Evolutionary conservation across 2,329 filamentous ascomycete species (phyloP).

Genomic region (Botrytis porri): DNA sequence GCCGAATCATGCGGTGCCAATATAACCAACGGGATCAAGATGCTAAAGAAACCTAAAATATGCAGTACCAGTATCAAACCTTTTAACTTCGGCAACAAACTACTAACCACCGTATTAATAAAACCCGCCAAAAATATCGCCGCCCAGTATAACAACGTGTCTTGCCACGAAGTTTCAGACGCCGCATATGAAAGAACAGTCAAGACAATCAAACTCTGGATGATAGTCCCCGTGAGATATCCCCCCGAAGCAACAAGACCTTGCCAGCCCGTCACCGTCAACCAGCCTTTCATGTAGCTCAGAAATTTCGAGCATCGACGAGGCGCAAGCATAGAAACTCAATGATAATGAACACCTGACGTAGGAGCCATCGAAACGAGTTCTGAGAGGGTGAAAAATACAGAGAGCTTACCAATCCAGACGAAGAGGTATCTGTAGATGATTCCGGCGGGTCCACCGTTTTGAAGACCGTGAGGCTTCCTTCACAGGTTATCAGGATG

Average conservation of each 20-base stretch:
- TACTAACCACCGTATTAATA: slow-evolving; percentile 44
- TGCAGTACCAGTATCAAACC: slow-evolving; percentile 45
- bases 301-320: slow-evolving; percentile 48
- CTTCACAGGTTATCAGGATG: slow-evolving; percentile 44
- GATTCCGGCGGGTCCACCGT: slow-evolving; percentile 34
- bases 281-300: slow-evolving; percentile 45
- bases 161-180: slow-evolving; percentile 7
- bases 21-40: slow-evolving; percentile 42
- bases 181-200: neutral
- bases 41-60: slow-evolving; percentile 44
- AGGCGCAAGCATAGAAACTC: slow-evolving; percentile 53
- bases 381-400: slow-evolving; percentile 20
- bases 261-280: slow-evolving; percentile 14
- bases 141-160: neutral
- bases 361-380: slow-evolving; percentile 46
- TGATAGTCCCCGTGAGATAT: slow-evolving; percentile 6
- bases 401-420: slow-evolving; percentile 32
- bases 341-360: slow-evolving; percentile 56
- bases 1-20: slow-evolving; percentile 26
- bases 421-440: slow-evolving; percentile 41
- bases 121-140: slow-evolving; percentile 31
- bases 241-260: slow-evolving; percentile 4
- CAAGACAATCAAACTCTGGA: slow-evolving; percentile 6
- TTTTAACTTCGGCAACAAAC: slow-evolving; percentile 43
- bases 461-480: slow-evolving; percentile 14